Base-by-base conservation (phyloP, 331 rosid species). In the Pyrus hybrid region DNA sequence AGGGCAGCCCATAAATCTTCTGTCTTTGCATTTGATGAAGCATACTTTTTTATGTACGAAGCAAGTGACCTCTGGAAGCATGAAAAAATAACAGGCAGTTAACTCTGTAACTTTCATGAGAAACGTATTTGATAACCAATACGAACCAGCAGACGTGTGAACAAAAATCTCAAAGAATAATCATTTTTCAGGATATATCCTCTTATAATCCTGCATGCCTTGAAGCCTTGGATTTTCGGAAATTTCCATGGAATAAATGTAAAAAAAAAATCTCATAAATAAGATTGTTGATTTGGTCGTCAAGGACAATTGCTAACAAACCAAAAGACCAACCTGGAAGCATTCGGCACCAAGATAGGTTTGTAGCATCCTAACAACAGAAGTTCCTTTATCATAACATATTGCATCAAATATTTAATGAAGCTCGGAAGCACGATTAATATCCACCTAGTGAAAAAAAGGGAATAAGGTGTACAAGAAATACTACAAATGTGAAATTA, bases 331-430 rank as follows among this genome's bases (percentile, higher is more conserved):
- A 70, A 91, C 98, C 97, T 86, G 98, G 87, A 93, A 93, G 80
- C 78, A 29, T 67, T 90, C 85, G 5, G 96, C 96, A 67, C 98
- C 93, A 14, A 93, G 93, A 80, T 91, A 93, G 82, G 88, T 88
- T 69, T 93, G 97, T 17, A 91, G 88, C 94, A 93, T 91, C 81
- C 90, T 85, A 67, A 93, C 91, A 70, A 91, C 91, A 72, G 98
- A 88, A 76, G 97, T 96, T 61, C 98, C 98, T 82, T 93, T 93
- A 43, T 84, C 81, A 30, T 93, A 91, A 80, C 96, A 87, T 73
- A 93, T 91, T n/a, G 98, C 89, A 68, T 93, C 98, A 83, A 91
- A 93, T 80, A 93, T 91, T 83, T 91, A 96, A 76, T 90, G 89
- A 53, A 90, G 86, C 89, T 93, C 97, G 14, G 72, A 41, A 58